Percentiles rank a stretch among this genome's conserved stretches.
phyloP scores from a whole-genome alignment of 1,284 basidiomycete genomes.

The Austropuccinia psidii region DNA sequence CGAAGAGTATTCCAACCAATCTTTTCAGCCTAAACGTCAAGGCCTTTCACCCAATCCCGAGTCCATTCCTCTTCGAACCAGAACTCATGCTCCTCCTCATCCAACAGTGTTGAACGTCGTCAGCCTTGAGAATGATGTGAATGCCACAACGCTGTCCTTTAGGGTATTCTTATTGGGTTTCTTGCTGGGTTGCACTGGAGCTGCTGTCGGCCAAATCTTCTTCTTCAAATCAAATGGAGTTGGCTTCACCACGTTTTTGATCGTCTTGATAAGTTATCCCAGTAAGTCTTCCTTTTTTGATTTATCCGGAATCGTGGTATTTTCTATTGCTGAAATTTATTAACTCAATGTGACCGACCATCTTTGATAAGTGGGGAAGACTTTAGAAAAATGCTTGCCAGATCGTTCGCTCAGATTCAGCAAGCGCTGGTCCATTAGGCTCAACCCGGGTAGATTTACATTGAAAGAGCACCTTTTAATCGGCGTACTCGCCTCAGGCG shows the following conservation, averaged over 20 bases:
- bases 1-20: neutral
- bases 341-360: slow-evolving; percentile 48
- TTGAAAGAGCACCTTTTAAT: slow-evolving; percentile 50
- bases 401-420: slow-evolving; percentile 42
- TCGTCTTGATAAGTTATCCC: slow-evolving; percentile 13
- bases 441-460: slow-evolving; percentile 53
- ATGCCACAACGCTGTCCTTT: slow-evolving; percentile 50
- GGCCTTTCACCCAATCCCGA: neutral
- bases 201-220: slow-evolving; percentile 50
- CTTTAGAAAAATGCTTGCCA: slow-evolving; percentile 48
- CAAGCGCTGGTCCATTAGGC: slow-evolving; percentile 46
- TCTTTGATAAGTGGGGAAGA: slow-evolving; percentile 47
- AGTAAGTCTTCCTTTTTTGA: neutral
- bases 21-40: neutral
- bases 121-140: slow-evolving; percentile 20
- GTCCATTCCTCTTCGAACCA: slow-evolving; percentile 7
- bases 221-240: slow-evolving; percentile 27
- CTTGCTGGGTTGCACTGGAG: slow-evolving; percentile 54
- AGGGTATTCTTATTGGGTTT: slow-evolving; percentile 53
- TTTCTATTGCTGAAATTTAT: slow-evolving; percentile 43
- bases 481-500: slow-evolving; percentile 52
- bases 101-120: slow-evolving; percentile 26
- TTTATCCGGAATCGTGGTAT: neutral
- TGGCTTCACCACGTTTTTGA: slow-evolving; percentile 6
- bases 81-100: neutral